Evolutionary conservation across 192 early-diverging fungal species (phyloP), one percentile per base, ranked within the genome.

Genomic region (Umbelopsis isabellina): DNA sequence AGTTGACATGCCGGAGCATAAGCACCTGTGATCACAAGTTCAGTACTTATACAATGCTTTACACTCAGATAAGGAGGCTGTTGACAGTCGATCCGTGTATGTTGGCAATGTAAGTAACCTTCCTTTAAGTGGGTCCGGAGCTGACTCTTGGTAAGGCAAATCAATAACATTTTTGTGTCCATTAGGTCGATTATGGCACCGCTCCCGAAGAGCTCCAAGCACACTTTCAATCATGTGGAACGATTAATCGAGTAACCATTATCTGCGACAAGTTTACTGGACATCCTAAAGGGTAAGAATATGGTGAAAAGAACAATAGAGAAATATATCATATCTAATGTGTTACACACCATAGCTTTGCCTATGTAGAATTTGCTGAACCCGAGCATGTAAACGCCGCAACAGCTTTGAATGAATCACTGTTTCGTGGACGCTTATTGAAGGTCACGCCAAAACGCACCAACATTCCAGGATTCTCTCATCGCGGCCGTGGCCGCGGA

Each of bases 321-420:
- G 27, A 21, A 27, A 12, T 22, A 47, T 25, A 16, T 33, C 70
- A 16, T 13, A 8, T 53, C 20, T 25, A 67, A 11, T 58, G 0
- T 51, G n/a, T 66, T 49, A 44, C 46, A 41, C 6, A 2, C 51
- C 46, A 13, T 72, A 83, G 88, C 23, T 98, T 90, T 71, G 98
- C 95, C 7, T 99, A 98, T 71, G 88, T 99, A 8, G 98, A 99
- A 79, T 99, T 99, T 91, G 93, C 92, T 20, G 90, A 96, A 66
- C 79, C 88, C 10, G 82, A 88, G 7, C 85, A 88, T 4, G 94
- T 98, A 45, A 83, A 84, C 35, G 91, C 89, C 66, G 94, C 98
- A 41, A 82, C 97, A 82, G 83, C 87, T 30, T 79, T 98, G 65
- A 93, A 97, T 75, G 96, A 97, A 46, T 91, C 92, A 46, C 78